Conservation (phyloP, 1,139 yeast species). For the Saccharomyces uvarum region DNA sequence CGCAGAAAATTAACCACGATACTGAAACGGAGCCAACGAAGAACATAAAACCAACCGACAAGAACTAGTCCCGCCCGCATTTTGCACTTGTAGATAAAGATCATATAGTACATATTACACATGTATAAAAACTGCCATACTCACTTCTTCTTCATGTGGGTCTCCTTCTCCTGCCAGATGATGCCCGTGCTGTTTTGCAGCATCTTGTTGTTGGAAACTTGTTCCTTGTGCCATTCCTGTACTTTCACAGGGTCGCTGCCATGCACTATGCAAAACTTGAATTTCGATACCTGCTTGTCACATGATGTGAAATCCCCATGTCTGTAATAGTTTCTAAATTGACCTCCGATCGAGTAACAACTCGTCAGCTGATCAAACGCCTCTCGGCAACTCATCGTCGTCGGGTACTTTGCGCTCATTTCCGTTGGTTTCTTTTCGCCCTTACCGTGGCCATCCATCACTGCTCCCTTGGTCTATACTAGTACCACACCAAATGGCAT, state of each 20-base stretch:
- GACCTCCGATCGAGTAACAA: conserved; percentile 89
- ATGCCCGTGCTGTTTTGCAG: conserved; percentile 71
- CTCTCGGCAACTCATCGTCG: conserved; percentile 60
- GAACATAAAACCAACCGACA: neutral
- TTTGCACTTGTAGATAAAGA: neutral
- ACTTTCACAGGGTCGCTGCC: conserved; percentile 45
- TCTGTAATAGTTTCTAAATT: conserved; percentile 70
- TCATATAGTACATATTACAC: neutral
- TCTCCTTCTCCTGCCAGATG: conserved; percentile 53
- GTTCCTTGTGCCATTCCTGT: conserved; percentile 62
- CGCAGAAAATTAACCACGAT: conserved; percentile 29
- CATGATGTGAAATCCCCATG: conserved; percentile 74
- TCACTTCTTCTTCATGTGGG: conserved; percentile 6
- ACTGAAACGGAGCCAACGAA: neutral
- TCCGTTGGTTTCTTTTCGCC: neutral
- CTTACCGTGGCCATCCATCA: neutral
- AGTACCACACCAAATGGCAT: neutral
- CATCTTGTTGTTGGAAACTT: conserved; percentile 49
- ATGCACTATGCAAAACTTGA: conserved; percentile 71
- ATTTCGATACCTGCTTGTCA: conserved; percentile 58
- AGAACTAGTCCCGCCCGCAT: neutral
- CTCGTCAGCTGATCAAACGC: conserved; percentile 80
- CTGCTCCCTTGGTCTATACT: neutral
- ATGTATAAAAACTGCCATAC: neutral
- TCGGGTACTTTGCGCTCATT: conserved; percentile 23